Evolutionary conservation across 768 basidiomycete species (phyloP).

Genomic region (Gymnopilus junonius): DNA sequence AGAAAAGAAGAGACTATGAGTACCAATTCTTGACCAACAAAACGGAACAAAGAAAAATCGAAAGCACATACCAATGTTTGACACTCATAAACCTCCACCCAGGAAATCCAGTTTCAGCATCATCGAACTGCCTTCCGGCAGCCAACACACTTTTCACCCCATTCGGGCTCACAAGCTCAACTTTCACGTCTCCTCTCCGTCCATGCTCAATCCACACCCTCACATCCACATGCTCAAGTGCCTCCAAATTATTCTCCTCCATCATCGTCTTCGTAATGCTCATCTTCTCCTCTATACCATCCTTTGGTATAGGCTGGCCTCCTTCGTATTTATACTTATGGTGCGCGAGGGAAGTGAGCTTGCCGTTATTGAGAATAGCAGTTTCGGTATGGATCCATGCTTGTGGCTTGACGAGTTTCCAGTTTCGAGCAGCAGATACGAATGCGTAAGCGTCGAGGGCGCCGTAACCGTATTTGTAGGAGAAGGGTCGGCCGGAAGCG

Average conservation of each 20-base stretch:
- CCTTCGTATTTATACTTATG: slow-evolving; percentile 60
- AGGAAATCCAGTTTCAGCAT: slow-evolving; percentile 68
- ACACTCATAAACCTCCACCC: slow-evolving; percentile 97
- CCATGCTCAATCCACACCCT: slow-evolving; percentile 90
- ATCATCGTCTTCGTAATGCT: slow-evolving; percentile 70
- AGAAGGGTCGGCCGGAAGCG: slow-evolving; percentile 60
- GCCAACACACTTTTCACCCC: slow-evolving; percentile 87
- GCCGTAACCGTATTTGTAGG: slow-evolving; percentile 96
- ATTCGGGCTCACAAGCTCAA: slow-evolving; percentile 82
- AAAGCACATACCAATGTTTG: slow-evolving; percentile 85
- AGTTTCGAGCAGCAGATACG: slow-evolving; percentile 76
- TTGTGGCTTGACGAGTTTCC: slow-evolving; percentile 92
- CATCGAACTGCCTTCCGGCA: slow-evolving; percentile 68
- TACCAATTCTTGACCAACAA: not conserved
- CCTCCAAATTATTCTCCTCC: slow-evolving; percentile 76
- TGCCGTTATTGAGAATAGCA: slow-evolving; percentile 64
- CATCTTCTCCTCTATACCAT: slow-evolving; percentile 65
- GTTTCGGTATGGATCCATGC: slow-evolving; percentile 84
- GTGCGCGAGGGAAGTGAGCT: slow-evolving; percentile 40
- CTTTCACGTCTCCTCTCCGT: slow-evolving; percentile 88
- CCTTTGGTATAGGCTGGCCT: slow-evolving; percentile 65
- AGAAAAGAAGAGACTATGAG: slow-evolving; percentile 7
- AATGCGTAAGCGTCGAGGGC: slow-evolving; percentile 82
- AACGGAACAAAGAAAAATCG: not conserved
- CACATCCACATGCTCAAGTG: slow-evolving; percentile 89